Evolutionary conservation across 2,329 filamentous ascomycete genomes (phyloP), one percentile per base, ranked within the genome.

Genomic region (Plectosphaerella plurivora): DNA sequence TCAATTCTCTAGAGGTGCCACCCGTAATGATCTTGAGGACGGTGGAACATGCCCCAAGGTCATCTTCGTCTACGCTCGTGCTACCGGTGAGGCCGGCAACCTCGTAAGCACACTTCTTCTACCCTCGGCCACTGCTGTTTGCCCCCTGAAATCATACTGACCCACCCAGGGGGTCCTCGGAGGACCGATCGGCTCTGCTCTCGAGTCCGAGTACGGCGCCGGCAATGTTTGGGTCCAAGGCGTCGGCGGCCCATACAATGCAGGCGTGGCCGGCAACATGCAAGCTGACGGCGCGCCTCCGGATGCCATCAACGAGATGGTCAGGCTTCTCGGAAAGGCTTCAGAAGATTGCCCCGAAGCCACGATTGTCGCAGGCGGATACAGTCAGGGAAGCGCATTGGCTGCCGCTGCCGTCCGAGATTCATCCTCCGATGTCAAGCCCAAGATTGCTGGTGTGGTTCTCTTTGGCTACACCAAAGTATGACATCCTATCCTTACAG

Each of bases 41-140:
- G 46, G 46, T 16, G 22, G 22, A 22, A 22, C 22, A 22, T 49
- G 45, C 37, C 54, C 51, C 51, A 46, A 49, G n/a, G 65, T 64
- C 47, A 72, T 73, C 55, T 66, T 72, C 57, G 65, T 73, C 60
- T 72, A 59, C 51, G 70, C 70, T 47, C 66, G 70, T 14, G 70
- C 62, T 35, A 68, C 70, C 3, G 65, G 62, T n/a, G 70, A 73
- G 55, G 3, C 49, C 10, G 70, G 70, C 33, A 73, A 73, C 58
- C 63, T 73, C 62, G 70, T 68, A 55, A 53, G 53, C 22, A 22
- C 22, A 22, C 22, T 22, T 22, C 22, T 5, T 22, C 22, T 22
- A 22, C 22, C 22, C 22, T 22, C 22, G 22, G 22, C 22, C 22
- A 22, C 22, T 22, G 22, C 22, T 22, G 5, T 22, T 22, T 22